Percentiles rank a stretch among this genome's conserved stretches.
Evolutionary conservation across 768 basidiomycete genomes (phyloP).

Genomic region (Xerocomus potaroensis): DNA sequence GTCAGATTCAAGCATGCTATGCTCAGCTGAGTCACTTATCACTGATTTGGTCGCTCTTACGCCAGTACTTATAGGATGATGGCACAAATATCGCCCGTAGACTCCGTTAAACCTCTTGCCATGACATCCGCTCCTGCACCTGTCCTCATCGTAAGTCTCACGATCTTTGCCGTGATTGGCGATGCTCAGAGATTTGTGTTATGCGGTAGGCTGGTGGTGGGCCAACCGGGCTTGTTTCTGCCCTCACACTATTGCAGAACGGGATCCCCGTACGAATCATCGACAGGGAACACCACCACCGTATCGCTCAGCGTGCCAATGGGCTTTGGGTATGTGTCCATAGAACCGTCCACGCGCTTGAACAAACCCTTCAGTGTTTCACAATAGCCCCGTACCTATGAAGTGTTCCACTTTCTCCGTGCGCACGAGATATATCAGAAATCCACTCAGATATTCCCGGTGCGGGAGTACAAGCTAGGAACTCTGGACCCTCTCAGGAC

Average conservation of each 20-base stretch:
- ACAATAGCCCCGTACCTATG: slow-evolving; percentile 35
- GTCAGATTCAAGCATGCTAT: no score
- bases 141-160: slow-evolving; percentile 19
- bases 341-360: neutral
- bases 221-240: slow-evolving; percentile 29
- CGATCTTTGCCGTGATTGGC: neutral
- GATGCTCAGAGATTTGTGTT: neutral
- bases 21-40: no score
- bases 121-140: slow-evolving; percentile 13
- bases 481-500: slow-evolving; percentile 19
- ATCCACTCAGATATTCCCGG: slow-evolving; percentile 23
- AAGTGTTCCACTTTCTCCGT: slow-evolving; percentile 39
- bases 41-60: no score
- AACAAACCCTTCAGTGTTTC: neutral
- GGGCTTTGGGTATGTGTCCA: slow-evolving; percentile 35
- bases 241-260: slow-evolving; percentile 37
- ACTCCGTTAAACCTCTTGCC: no score
- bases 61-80: no score
- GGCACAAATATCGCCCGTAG: no score
- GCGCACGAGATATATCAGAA: slow-evolving; percentile 34
- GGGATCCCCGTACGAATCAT: slow-evolving; percentile 49
- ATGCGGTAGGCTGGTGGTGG: slow-evolving; percentile 24
- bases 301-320: slow-evolving; percentile 37
- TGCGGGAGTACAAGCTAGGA: slow-evolving; percentile 33
- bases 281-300: slow-evolving; percentile 38